Base-by-base conservation (phyloP, 768 basidiomycete genomes). In the Lentinula aciculospora region DNA sequence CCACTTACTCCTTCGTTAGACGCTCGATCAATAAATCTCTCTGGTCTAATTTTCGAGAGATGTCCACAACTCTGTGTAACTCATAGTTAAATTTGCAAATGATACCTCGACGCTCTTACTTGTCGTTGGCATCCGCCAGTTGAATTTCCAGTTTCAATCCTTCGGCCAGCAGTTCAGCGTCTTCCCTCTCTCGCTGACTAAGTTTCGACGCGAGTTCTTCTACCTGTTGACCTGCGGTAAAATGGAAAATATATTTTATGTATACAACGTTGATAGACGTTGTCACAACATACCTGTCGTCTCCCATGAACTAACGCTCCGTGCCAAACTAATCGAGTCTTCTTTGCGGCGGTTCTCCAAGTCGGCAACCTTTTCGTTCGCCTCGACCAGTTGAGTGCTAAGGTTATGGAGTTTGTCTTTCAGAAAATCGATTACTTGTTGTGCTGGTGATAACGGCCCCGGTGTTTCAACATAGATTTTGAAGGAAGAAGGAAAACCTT, bases 401-500 rank as follows among this genome's bases (percentile, higher is more conserved):
- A 77, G 70, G 19, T 66, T 66, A 39, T 76, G 71, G 3, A 80
- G 64, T 58, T 76, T 76, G 49, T 79, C 76, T 13, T 79, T 77
- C 4, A 80, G 69, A n/a, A 80, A 62, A 50, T 79, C 76, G 28
- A 74, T 69, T 37, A 80, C 79, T 66, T 80, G 76, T 57, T 76
- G 71, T n/a, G 76, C 79, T 80, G 36, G 45, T 54, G 57, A 58
- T 59, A 57, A n/a, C n/a, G n/a, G n/a, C n/a, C 21, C 58, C 49
- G 15, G 12, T 10, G 5, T 10, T 34, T 34, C 29, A 34, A 32
- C 0, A 1, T 13, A 27, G 15, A 36, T 21, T 49, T 60, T 59
- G 42, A 50, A 34, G 32, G 17, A 34, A 37, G 6, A 37, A 9
- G 31, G 45, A 23, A 27, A 45, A 36, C 12, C 8, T 34, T 39